These are phyloP conservation scores for Casuarina cunninghamiana DNA, from an alignment of 306 rosid genomes.

Conservation along the genomic window DNA sequence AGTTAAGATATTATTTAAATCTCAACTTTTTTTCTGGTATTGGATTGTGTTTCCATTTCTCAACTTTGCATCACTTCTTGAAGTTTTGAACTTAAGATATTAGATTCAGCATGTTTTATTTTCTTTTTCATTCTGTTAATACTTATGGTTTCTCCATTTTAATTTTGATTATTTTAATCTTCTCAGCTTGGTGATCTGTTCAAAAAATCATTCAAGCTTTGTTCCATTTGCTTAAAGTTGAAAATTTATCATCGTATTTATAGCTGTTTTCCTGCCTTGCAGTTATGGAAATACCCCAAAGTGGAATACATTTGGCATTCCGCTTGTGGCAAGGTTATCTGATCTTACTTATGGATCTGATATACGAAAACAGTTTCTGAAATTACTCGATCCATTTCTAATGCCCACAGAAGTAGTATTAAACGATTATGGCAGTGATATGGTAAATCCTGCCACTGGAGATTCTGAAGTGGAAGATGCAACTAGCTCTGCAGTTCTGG, in stretches of 20 bases:
- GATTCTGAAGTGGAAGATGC: slow-evolving; percentile 51
- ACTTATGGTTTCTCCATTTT: background rate
- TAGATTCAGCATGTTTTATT: slow-evolving; percentile 9
- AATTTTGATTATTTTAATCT: too few relatives aligned
- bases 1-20: background rate
- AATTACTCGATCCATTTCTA: slow-evolving; percentile 56
- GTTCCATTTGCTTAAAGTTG: background rate
- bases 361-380: slow-evolving; percentile 51
- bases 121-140: background rate
- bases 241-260: background rate
- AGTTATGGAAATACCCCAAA: slow-evolving; percentile 16
- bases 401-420: slow-evolving; percentile 34
- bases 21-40: too few relatives aligned
- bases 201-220: too few relatives aligned
- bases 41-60: too few relatives aligned
- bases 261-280: slow-evolving; percentile 30
- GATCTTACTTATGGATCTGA: slow-evolving; percentile 50
- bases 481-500: slow-evolving; percentile 39
- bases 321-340: slow-evolving; percentile 64
- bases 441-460: slow-evolving; percentile 38
- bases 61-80: background rate
- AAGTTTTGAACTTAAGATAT: background rate
- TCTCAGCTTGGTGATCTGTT: slow-evolving; percentile 12
- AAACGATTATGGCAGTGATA: slow-evolving; percentile 36
- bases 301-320: slow-evolving; percentile 52